Evolutionary conservation across 352 stramenopile species (phyloP).

Genomic region (Pythium chondricola): DNA sequence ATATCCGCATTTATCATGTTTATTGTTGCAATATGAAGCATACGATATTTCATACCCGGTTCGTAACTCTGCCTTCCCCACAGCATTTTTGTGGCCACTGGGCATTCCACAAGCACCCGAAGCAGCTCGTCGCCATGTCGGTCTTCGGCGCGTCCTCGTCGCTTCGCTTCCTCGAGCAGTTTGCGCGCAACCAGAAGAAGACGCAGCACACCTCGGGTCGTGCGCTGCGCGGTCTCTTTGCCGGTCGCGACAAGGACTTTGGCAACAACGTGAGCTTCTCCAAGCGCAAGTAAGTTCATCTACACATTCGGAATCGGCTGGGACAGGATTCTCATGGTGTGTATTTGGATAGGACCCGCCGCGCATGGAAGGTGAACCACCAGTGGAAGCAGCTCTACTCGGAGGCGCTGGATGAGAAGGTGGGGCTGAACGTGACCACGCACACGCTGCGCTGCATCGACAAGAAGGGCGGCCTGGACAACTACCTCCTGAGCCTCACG

Average conservation of each 20-base stretch:
- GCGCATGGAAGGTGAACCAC: constrained; percentile 93
- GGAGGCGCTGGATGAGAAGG: constrained; percentile 90
- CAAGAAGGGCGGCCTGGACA: constrained; percentile 91
- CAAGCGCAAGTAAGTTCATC: constrained; percentile 72
- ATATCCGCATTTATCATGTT: too few relatives aligned
- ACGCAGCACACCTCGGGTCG: constrained; percentile 71
- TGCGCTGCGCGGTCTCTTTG: constrained; percentile 86
- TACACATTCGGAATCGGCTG: neutral
- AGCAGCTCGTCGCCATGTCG: constrained; percentile 19
- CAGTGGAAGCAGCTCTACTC: constrained; percentile 85
- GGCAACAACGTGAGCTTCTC: constrained; percentile 95
- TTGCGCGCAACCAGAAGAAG: constrained; percentile 49
- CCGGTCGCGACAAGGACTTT: constrained; percentile 90
- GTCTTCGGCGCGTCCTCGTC: constrained; percentile 27
- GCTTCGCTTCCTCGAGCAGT: constrained; percentile 51
- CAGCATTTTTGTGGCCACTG: too few relatives aligned
- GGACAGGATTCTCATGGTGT: neutral
- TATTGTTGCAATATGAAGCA: too few relatives aligned
- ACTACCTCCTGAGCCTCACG: constrained; percentile 91
- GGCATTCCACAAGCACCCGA: too few relatives aligned
- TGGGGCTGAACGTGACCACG: constrained; percentile 91
- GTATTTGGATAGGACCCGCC: constrained; percentile 51
- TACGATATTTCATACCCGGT: too few relatives aligned
- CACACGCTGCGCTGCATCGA: constrained; percentile 91
- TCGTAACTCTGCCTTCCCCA: too few relatives aligned